These are phyloP conservation scores for Desmodesmus armatus DNA, from an alignment of 139 green algal species.

Conservation along the genomic window DNA sequence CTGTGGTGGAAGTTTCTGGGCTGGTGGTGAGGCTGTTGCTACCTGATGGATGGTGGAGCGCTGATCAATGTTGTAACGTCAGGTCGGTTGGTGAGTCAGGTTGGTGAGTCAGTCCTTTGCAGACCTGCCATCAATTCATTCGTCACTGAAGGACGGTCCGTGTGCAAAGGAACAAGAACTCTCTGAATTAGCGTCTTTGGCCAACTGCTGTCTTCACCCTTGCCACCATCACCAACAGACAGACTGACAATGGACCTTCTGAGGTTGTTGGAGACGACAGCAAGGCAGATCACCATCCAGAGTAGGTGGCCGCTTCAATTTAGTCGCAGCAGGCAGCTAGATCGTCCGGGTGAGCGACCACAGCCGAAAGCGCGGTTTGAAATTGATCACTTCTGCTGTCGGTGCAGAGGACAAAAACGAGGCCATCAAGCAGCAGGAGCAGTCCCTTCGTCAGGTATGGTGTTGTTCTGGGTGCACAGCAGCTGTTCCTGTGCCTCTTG, in stretches of 20 bases:
- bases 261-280: background rate
- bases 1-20: conserved; percentile 92
- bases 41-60: background rate
- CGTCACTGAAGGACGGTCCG: too few relatives aligned
- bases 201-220: background rate
- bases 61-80: background rate
- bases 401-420: conserved; percentile 27
- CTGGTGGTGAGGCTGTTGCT: conserved; percentile 62
- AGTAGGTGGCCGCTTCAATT: background rate
- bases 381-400: background rate
- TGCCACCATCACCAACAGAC: background rate
- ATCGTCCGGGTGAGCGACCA: background rate
- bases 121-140: background rate
- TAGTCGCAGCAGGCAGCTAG: background rate
- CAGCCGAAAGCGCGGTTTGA: background rate
- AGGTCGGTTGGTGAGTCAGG: background rate
- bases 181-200: background rate
- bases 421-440: conserved; percentile 11
- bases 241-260: background rate
- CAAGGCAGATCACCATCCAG: too few relatives aligned
- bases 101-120: background rate
- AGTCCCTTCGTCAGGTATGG: background rate
- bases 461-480: background rate
- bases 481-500: background rate
- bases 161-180: too few relatives aligned